Base-by-base conservation (phyloP, 345 rosid species). In the Citrus trifoliata region DNA sequence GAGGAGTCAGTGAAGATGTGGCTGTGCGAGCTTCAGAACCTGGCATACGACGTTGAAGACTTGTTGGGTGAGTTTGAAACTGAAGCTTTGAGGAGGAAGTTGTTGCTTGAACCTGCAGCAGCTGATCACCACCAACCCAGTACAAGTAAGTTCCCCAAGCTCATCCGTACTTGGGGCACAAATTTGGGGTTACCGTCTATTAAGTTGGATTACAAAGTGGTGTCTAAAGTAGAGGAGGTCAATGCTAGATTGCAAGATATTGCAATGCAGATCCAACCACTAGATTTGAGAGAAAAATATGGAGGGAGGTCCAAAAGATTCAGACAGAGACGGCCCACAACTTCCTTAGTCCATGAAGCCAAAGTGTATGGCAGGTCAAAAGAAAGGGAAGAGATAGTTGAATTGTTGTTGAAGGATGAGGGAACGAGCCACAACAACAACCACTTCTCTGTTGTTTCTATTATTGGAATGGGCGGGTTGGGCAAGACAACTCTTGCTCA, bases 401-500 rank as follows among this genome's bases (percentile, higher is more conserved):
- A 66, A 66, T 35, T 35, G 40, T 66, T 33, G 69, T 19, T 66
- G 69, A 65, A 21, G 42, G 69, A 66, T 22, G 46, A 66, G 22
- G 46, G 3, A 40, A 48, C 6, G 0, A 14, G 21, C 21, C 55
- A 48, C 55, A 48, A 48, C 46, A 40, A 10, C 46, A 40, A 40
- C 46, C 46, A 10, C 55, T 4, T 76, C 5, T 24, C 38, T 6
- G 84, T 84, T 48, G 63, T 84, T 18, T 59, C 83, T 12, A 78
- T 84, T 1, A 10, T 71, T 1, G 86, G 86, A 8, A 78, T 77
- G 64, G 86, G 80, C 0, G 84, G 86, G 0, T 19, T 78, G 4
- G 84, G 86, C 1, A 81, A 84, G 51, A 84, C 86, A 40, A 80
- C 84, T 25, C 78, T 83, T n/a, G 74, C 86, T 42, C 72, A 71